Evolutionary conservation across 1,139 yeast species (phyloP).

Genomic region (Saccharomyces hybrid): DNA sequence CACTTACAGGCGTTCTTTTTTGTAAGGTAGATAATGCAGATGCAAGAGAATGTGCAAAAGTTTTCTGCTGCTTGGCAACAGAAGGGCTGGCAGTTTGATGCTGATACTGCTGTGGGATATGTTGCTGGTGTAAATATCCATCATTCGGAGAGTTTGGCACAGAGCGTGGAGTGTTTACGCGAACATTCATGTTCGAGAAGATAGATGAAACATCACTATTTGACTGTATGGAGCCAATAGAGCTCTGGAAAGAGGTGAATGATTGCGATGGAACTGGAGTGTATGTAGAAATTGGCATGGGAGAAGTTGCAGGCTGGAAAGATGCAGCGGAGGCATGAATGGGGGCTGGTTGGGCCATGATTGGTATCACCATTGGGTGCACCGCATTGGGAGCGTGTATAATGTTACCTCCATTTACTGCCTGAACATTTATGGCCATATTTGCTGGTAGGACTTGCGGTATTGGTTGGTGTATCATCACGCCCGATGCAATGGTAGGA

Average conservation of each 20-base stretch:
- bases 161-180: background rate
- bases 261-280: background rate
- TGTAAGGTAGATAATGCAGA: slow-evolving; percentile 1
- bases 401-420: background rate
- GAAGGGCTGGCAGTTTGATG: background rate
- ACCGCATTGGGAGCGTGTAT: background rate
- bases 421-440: background rate
- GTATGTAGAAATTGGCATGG: background rate
- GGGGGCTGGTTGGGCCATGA: background rate
- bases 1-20: background rate
- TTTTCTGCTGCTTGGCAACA: background rate
- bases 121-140: background rate
- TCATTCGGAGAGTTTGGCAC: background rate
- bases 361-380: background rate
- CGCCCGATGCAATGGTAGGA: background rate
- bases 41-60: background rate
- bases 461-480: background rate
- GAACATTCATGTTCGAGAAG: background rate
- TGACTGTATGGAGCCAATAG: background rate
- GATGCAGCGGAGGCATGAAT: background rate
- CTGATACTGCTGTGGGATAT: background rate
- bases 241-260: background rate
- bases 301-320: background rate
- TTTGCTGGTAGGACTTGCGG: background rate
- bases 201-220: background rate